Conservation (phyloP, 2,329 filamentous ascomycete species). For the Ophiostoma pallidulum region DNA sequence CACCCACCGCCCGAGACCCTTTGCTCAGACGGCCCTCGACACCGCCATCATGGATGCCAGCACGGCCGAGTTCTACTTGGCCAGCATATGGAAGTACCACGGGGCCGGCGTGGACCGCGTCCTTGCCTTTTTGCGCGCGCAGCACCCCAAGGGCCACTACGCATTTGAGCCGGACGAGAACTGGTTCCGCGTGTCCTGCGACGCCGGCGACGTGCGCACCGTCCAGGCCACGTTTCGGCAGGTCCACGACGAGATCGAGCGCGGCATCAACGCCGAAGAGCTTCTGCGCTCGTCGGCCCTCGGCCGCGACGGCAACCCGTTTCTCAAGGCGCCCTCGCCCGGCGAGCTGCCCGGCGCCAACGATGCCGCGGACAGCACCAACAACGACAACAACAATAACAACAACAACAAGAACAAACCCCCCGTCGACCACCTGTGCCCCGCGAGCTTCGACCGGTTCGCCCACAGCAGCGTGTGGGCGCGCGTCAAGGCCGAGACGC, state of each 20-base stretch:
- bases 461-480: conserved; percentile 17
- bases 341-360: neutral
- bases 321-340: conserved; percentile 1
- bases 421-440: conserved; percentile 13
- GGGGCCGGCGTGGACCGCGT: conserved; percentile 17
- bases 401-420: neutral
- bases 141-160: conserved; percentile 17
- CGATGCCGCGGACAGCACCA: neutral
- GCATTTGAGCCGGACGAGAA: conserved; percentile 17
- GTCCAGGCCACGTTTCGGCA: conserved; percentile 15
- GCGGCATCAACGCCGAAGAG: neutral
- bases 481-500: conserved; percentile 18
- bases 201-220: neutral
- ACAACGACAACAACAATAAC: no score
- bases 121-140: conserved; percentile 14
- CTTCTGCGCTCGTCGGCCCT: no score
- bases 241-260: conserved; percentile 13
- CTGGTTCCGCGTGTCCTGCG: conserved; percentile 21
- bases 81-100: conserved; percentile 21
- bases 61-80: conserved; percentile 19
- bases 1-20: no score
- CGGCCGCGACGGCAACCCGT: conserved; percentile 1
- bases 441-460: conserved; percentile 12
- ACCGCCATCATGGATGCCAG: conserved; percentile 7
- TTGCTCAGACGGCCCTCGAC: neutral